Base-by-base conservation (phyloP, 2,329 filamentous ascomycete species). In the Cercospora sp. region DNA sequence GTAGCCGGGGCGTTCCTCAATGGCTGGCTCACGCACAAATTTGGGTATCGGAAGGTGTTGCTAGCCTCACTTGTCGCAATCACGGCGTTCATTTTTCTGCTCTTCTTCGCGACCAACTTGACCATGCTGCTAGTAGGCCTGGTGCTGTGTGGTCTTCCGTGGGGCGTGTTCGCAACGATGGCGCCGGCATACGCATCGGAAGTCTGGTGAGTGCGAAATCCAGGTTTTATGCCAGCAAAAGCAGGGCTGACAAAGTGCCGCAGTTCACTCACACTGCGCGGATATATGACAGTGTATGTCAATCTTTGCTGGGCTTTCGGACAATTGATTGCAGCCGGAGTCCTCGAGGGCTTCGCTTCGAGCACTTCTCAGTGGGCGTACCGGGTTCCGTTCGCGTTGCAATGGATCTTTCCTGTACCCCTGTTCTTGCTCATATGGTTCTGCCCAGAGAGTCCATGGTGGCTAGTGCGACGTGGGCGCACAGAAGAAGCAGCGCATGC, bases 221-320 rank as follows among this genome's bases (percentile, higher is more conserved):
- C 53, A 31, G 23, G 18, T 16, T 18, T 7, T 2, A 20, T 28
- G 53, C 7, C 13, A 26, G n/a, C 16, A 31, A 13, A n/a, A 30
- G 20, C 12, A 28, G 13, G 8, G 13, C 8, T 58, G 13, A 58
- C 23, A 28, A 6, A 30, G 16, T 18, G 6, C 16, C 20, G 26
- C 30, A 58, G 53, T 33, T 59, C 87, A 2, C 79, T 86, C 59
- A 82, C 83, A 1, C 81, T 89, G 45, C 82, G 87, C 16, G 85
- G 84, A n/a, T 83, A 85, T 62, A 78, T 88, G n/a, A 88, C 86
- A 1, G 84, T 84, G n/a, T 88, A 84, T 67, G 68, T 81, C 57
- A 81, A 81, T 60, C 71, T 81, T 57, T 81, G 79, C 71, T 82
- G 80, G 79, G 79, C 77, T 8, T 75, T 82, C 33, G 81, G 81